These are phyloP conservation scores for Pseudopithomyces maydicus DNA, from an alignment of 2,329 filamentous ascomycete species.

Conservation along the genomic window DNA sequence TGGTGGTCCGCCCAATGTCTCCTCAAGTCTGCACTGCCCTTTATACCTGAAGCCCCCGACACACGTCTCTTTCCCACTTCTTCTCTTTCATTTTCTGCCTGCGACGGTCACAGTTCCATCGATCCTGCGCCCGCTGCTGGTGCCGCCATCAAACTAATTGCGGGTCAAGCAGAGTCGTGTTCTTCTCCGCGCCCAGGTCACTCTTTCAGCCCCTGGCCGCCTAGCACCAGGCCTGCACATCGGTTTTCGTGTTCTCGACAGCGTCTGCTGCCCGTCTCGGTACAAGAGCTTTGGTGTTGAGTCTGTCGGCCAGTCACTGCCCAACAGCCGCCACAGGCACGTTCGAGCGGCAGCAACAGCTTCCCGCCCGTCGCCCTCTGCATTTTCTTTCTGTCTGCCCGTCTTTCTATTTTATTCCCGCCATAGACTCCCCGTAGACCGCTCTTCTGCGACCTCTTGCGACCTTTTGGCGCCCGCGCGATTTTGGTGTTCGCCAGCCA, in stretches of 20 bases:
- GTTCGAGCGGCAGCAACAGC: slow-evolving; percentile 4
- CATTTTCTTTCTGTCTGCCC: not conserved
- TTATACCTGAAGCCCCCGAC: slow-evolving; percentile 38
- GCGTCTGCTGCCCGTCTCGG: slow-evolving; percentile 29
- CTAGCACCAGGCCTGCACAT: slow-evolving; percentile 27
- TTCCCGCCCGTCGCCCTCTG: slow-evolving; percentile 2
- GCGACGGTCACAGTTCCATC: slow-evolving; percentile 30
- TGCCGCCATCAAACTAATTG: slow-evolving; percentile 36
- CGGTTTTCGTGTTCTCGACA: slow-evolving; percentile 41
- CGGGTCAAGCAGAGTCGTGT: slow-evolving; percentile 30
- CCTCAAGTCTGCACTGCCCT: slow-evolving; percentile 34
- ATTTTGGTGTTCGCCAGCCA: slow-evolving; percentile 27
- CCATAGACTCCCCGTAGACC: slow-evolving; percentile 3
- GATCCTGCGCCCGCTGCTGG: slow-evolving; percentile 18
- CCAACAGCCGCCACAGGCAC: slow-evolving; percentile 14
- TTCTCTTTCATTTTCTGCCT: slow-evolving; percentile 21
- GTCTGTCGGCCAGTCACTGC: slow-evolving; percentile 23
- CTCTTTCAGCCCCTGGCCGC: slow-evolving; percentile 21
- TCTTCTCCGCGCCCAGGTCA: slow-evolving; percentile 33
- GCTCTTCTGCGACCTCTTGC: slow-evolving; percentile 4
- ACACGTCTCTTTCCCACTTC: slow-evolving; percentile 33
- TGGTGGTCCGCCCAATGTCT: slow-evolving; percentile 31
- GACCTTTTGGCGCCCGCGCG: too few relatives aligned
- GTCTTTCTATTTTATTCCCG: not conserved
- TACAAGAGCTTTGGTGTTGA: slow-evolving; percentile 42